Base-by-base conservation (phyloP, 768 basidiomycete genomes). In the Tulasnella sp. region DNA sequence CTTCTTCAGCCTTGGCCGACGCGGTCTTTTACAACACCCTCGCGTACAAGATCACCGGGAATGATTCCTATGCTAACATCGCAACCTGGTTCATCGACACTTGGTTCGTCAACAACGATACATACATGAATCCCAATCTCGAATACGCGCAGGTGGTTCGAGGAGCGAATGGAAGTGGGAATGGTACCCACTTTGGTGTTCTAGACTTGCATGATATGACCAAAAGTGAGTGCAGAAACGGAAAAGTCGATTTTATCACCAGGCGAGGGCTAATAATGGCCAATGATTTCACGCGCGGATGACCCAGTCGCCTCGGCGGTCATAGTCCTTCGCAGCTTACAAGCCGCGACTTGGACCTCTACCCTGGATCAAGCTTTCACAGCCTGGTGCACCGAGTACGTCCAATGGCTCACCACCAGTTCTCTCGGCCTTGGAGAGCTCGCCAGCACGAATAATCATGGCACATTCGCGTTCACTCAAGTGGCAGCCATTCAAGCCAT, bases 1-100 rank as follows among this genome's bases (percentile, higher is more conserved):
- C 34, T 38, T 38, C 15, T 38, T 38, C 15, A 45, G 73, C 72
- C 53, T 66, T 84, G 62, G 73, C 82, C 1, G 79, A 85, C 65
- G 77, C 80, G 1, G 73, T 80, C n/a, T 72, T 82, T 41, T 82
- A 80, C 72, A 82, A 82, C 65, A 70, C 79, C 0, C 67, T 85
- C 30, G 76, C 82, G 0, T 83, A 75, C 73, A 72, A 71, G 11
- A 67, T 83, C 56, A 73, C 72, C 25, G 71, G 73, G 51, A 59
- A 69, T 31, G 67, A 73, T 5, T 60, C 63, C 2, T 80, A 78
- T 64, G 74, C 80, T n/a, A 65, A 68, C 51, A 68, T 69, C 54
- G 60, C 68, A 73, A 79, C 74, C 2, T 66, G 67, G 3, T 80
- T 74, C 66, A 66, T 85, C 59, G 66, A 75, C 19, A 73, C 77